A percentile compares a stretch with the other conserved stretches of the same genome.
Evolutionary conservation across 371 early-diverging fungal genomes (phyloP).

Genomic region (Massospora cicadina): DNA sequence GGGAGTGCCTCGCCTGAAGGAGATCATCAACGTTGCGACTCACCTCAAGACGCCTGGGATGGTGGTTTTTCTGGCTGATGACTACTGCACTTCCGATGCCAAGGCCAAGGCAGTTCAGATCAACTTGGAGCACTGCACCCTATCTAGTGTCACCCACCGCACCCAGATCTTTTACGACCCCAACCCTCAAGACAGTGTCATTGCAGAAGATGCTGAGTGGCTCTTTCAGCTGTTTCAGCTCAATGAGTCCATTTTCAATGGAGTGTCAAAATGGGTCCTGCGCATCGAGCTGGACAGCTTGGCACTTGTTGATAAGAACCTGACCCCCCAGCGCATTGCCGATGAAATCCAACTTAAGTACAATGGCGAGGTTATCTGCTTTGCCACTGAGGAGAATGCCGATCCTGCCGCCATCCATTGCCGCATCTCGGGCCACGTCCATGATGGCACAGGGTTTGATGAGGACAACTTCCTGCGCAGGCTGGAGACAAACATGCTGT

Average conservation of each 20-base stretch:
- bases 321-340: conserved; percentile 68
- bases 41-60: conserved; percentile 97
- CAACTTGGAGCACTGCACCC: conserved; percentile 83
- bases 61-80: conserved; percentile 65
- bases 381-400: conserved; percentile 67
- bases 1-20: conserved; percentile 99
- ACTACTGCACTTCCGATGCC: conserved; percentile 56
- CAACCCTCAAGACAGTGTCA: conserved; percentile 62
- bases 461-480: conserved; percentile 83
- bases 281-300: conserved; percentile 78
- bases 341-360: conserved; percentile 50
- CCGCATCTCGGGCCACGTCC: conserved; percentile 55
- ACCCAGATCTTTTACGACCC: conserved; percentile 98
- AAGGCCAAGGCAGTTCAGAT: conserved; percentile 83
- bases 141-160: conserved; percentile 62
- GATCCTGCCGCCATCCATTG: conserved; percentile 92
- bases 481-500: conserved; percentile 70
- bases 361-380: conserved; percentile 26
- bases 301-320: conserved; percentile 76
- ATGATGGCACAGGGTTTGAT: conserved; percentile 41
- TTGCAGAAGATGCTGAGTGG: conserved; percentile 84
- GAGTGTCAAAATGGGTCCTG: conserved; percentile 87
- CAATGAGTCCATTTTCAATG: conserved; percentile 19
- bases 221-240: conserved; percentile 64
- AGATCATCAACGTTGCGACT: conserved; percentile 97